Base-by-base conservation (phyloP, 176 grass and related monocot species). In the Oryza meyeriana region DNA sequence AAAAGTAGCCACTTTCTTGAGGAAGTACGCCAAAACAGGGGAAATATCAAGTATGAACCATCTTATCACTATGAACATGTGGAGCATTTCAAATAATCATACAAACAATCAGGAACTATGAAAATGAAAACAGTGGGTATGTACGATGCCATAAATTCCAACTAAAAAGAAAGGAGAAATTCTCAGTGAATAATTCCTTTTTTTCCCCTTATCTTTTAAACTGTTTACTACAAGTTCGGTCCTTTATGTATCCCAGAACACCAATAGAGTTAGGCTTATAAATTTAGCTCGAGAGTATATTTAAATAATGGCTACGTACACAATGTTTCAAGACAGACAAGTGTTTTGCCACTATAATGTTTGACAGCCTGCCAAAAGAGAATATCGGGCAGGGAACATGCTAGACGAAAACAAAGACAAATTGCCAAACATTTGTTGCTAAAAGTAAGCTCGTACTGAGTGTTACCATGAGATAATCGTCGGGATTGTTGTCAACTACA, bases 401-500 rank as follows among this genome's bases (percentile, higher is more conserved):
- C 63, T 82, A 48, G 17, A 45, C 16, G n/a, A n/a, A 41, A 63
- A 13, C 6, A 73, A 86, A 73, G n/a, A 44, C 39, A 57, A 65
- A 47, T 27, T 79, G 20, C n/a, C 3, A 52, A 67, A 41, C 35
- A 80, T 29, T 59, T 72, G 24, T 67, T 64, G 55, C 40, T 74
- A 40, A 41, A 66, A 84, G 22, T 26, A 64, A 87, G 14, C 90
- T 72, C 31, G 18, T 25, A 78, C 32, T 12, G 47, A 87, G 50
- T 69, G 61, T 81, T 91, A 97, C 94, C 90, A 97, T 97, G 63
- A 98, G 92, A 93, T 84, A 98, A 86, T 98, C 92, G 84, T 98
- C 92, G 78, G 88, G 86, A 77, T 98, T 98, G 41, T 93, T 90
- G 66, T 94, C 95, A 78, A 93, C 42, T 40, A 98, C 90, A 84